Evolutionary conservation across 345 rosid species (phyloP), one percentile per base, ranked within the genome.

Genomic region (Luvunga scandens): DNA sequence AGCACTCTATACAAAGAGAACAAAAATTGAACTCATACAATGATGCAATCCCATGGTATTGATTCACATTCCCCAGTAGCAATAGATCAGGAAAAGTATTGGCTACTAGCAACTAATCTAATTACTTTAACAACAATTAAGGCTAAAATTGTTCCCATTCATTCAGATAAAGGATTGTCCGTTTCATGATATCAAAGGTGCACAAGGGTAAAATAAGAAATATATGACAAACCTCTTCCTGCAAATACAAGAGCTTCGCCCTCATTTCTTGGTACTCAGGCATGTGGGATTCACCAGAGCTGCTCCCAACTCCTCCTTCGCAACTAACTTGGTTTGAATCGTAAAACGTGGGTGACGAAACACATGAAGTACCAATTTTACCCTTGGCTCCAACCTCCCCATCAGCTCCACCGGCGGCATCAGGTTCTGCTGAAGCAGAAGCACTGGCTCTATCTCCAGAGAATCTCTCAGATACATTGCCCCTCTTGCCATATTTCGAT

Each of bases 201-300:
- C 30, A 25, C 21, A 28, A 30, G 21, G 22, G 30, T 55, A 36
- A 53, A 10, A 66, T 9, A 77, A 66, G 36, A 60, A 36, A 42
- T 12, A 69, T 31, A 69, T 31, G 24, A 78, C 87, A 62, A 81
- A 89, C 93, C 95, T 90, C 94, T 59, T 91, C 92, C 30, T 85
- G 91, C 83, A 91, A 79, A 63, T 75, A 85, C 5, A 86, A 57
- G 25, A 90, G 93, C 78, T 83, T 86, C 13, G 93, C 91, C 72
- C 86, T 91, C 87, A 75, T 86, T 38, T 86, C 88, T n/a, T 84
- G 92, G 80, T 79, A 82, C 82, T 86, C 91, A 16, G 93, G 88
- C 82, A 78, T 75, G 73, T 62, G 80, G 57, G 83, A 66, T 45
- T 79, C 84, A 10, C 69, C 79, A 56, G 84, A 80, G 77, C 84